These are phyloP conservation scores for Ganoderma boninense DNA, from an alignment of 1,284 basidiomycete genomes.

Conservation along the genomic window DNA sequence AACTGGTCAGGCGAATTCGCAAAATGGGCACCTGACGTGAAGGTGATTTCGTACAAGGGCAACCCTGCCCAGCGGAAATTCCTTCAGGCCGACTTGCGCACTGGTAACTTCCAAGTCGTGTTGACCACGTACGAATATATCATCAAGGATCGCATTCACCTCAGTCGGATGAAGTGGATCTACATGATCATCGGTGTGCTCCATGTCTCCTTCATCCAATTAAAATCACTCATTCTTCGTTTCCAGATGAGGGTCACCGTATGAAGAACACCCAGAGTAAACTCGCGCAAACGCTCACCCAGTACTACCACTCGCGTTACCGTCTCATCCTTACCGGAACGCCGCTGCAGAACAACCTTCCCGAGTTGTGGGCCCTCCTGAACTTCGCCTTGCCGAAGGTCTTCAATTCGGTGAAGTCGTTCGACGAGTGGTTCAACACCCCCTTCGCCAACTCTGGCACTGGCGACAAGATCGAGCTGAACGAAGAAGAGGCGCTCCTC, in stretches of 20 bases:
- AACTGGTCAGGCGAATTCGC: conserved; percentile 99
- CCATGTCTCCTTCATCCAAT: conserved; percentile 16
- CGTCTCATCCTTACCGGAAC: conserved; percentile 98
- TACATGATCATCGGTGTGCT: conserved; percentile 95
- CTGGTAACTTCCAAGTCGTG: conserved; percentile 92
- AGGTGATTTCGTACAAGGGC: conserved; percentile 92
- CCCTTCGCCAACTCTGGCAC: conserved; percentile 98
- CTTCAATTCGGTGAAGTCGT: conserved; percentile 99
- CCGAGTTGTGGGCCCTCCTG: conserved; percentile 97
- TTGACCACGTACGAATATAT: conserved; percentile 99
- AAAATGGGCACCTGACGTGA: conserved; percentile 94
- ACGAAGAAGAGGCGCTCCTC: conserved; percentile 99
- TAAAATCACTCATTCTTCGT: neutral
- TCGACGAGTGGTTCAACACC: conserved; percentile 99
- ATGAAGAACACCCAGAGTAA: conserved; percentile 99
- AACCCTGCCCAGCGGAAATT: conserved; percentile 82
- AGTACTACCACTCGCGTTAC: conserved; percentile 93
- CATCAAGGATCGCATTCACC: conserved; percentile 94
- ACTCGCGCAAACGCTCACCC: conserved; percentile 91
- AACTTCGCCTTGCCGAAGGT: conserved; percentile 99
- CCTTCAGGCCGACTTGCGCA: conserved; percentile 78
- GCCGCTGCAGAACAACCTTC: conserved; percentile 98
- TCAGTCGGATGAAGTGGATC: conserved; percentile 96
- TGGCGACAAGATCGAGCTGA: conserved; percentile 97
- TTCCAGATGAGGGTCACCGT: conserved; percentile 94